Evolutionary conservation across 495 filamentous ascomycete genomes (phyloP), one percentile per base, ranked within the genome.

Genomic region (Bacidia gigantensis): DNA sequence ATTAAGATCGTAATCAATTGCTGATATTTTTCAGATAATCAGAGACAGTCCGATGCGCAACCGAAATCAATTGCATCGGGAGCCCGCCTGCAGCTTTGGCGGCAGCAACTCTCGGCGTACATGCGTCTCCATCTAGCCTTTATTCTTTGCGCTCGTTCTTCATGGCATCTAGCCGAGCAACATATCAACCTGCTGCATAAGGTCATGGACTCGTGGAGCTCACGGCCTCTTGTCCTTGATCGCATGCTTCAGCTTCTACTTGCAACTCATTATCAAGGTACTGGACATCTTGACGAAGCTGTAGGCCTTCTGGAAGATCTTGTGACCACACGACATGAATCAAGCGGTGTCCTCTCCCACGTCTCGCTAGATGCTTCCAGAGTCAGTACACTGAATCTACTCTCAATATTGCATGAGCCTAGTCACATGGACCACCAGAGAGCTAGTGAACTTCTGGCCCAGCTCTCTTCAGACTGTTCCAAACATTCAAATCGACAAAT

Each of bases 201-300:
- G 24, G 60, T 62, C 26, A 53, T 65, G 3, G 58, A 65, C 46
- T 65, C 64, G 18, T 63, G 68, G 49, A 68, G 60, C 18, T 64
- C 64, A 5, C 44, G 55, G 59, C 61, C 74, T 29, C 54, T 69
- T 2, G 59, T 65, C 9, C 66, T 80, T 2, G 55, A 62, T 26
- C 71, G 67, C 12, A 59, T 80, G 11, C 65, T 75, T 3, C 52
- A 68, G 0, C 97, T 96, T 63, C 80, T 95, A 7, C 62, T 72
- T 3, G 92, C 84, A 1, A 76, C 84, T 25, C 83, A 89, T 57
- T 68, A 78, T 40, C 93, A 99, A 64, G 87, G 83, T 24, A 83
- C 74, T 2, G 89, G 88, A 20, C 70, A 85, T 41, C 69, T 90
- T 10, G 69, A 74, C 18, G 59, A 66, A 0, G 90, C 92, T 2